Evolutionary conservation across 768 basidiomycete genomes (phyloP), one percentile per base, ranked within the genome.

Genomic region (Pleurotus giganteus): DNA sequence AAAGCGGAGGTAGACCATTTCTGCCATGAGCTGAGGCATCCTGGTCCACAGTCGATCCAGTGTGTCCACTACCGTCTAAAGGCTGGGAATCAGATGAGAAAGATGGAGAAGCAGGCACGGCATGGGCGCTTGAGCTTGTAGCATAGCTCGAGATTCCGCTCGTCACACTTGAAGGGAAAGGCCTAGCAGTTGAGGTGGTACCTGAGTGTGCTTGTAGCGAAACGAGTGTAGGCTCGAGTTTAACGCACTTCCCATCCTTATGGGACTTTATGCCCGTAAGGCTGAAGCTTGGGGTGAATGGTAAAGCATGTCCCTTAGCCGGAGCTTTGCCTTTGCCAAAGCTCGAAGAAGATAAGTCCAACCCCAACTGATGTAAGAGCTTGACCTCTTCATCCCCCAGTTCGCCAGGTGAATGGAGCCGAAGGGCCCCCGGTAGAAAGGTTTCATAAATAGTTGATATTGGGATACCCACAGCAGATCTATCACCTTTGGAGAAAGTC

Each of bases 191-290:
- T 57, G 2, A 47, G 52, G 4, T 51, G 47, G 27, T 8, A 61
- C 63, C 44, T 44, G 32, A 2, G 63, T 44, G 44, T 56, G 45
- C 43, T 55, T 53, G 58, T 52, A 24, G 34, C 68, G 67, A 42
- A 56, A 42, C 27, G 57, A 55, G 17, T 39, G 69, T 61, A 11
- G 66, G 69, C 56, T 66, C 74, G 56, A 66, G 57, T 59, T 74
- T 78, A 60, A 68, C 67, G 34, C 49, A 21, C 17, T 34, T 32
- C 15, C n/a, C 15, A 26, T 37, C 19, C 34, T 36, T 51, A 51
- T 51, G 29, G 49, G 15, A n/a, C 26, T 21, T 29, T 27, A 51
- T 15, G 49, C 34, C 49, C 32, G 27, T 24, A n/a, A 17, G 29
- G 49, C 26, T 23, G 31, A 12, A 23, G 21, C 21, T 29, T 37